Evolutionary conservation across 257 asterid species (phyloP).

Genomic region (Rhazya stricta): DNA sequence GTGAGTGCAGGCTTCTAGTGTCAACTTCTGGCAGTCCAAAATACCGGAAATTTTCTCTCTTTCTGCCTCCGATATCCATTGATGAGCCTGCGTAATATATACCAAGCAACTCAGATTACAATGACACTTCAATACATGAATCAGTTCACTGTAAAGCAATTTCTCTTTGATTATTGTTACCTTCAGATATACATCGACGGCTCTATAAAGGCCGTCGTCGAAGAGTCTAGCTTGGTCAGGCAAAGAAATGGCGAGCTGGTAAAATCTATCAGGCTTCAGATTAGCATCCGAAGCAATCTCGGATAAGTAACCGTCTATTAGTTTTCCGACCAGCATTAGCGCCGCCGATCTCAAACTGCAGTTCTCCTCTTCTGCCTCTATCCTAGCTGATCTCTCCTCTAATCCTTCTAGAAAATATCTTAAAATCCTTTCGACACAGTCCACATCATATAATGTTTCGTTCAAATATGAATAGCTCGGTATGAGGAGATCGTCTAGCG

Average conservation of each 20-base stretch:
- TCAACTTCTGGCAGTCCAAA: constrained; percentile 84
- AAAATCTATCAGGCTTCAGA: constrained; percentile 69
- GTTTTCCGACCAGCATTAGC: constrained; percentile 74
- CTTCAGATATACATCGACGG: constrained; percentile 98
- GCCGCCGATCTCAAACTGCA: constrained; percentile 45
- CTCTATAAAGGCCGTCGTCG: constrained; percentile 94
- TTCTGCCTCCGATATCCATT: constrained; percentile 71
- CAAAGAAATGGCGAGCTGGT: constrained; percentile 62
- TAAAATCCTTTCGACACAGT: constrained; percentile 82
- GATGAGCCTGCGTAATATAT: constrained; percentile 64
- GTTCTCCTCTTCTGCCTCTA: constrained; percentile 37
- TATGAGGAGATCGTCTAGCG: constrained; percentile 76
- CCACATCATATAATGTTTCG: constrained; percentile 88
- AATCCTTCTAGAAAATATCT: constrained; percentile 46
- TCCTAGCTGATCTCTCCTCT: constrained; percentile 43
- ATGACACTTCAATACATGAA: not conserved
- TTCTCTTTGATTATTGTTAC: constrained; percentile 21
- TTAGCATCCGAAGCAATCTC: constrained; percentile 95
- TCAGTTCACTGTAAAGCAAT: not conserved
- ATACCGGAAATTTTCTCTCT: constrained; percentile 77
- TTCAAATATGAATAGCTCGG: constrained; percentile 94
- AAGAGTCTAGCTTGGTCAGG: constrained; percentile 82
- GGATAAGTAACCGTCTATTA: constrained; percentile 93
- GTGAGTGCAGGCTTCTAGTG: constrained; percentile 96
- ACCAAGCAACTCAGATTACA: not conserved